Evolutionary conservation across 768 basidiomycete species (phyloP), one percentile per base, ranked within the genome.

Genomic region (Pisolithus orientalis): DNA sequence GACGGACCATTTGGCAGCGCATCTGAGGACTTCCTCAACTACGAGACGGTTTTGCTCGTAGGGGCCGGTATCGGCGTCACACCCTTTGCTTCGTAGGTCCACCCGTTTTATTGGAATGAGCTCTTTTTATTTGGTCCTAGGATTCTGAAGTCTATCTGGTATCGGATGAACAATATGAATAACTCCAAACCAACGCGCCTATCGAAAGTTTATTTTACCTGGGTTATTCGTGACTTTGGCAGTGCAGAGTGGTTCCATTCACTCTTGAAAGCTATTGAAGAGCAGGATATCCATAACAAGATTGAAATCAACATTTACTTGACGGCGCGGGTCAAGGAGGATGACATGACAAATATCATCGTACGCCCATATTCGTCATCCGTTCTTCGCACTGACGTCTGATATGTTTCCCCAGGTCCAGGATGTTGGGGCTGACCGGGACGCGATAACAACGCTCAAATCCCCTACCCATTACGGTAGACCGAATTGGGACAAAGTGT

Each of bases 11-110:
- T 96, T 64, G 94, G 94, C 13, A 85, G 82, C 55, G 92, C 94
- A 8, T 85, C 83, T 39, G 94, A 98, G 67, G 92, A 94, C 65
- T 94, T 89, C 65, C 74, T 90, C 65, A 92, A 91, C 50, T 94
- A 82, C 58, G 93, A 96, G 71, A 88, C 90, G 1, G 78, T 94
- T 34, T 71, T 95, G 31, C 81, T 96, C 38, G 90, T 94, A 44
- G 94, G 92, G 58, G 93, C 89, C 51, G 95, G 94, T 69, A 97
- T 98, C 55, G 94, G 94, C 59, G 93, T 96, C 34, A 96, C 94
- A 0, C 94, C 94, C 3, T 96, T 97, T 61, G 93, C 94, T 49
- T 91, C 89, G 85, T 94, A 64, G 76, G 90, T 66, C 54, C 45
- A 21, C 0, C 40, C 43, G 11, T 40, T 32, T 14, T 25, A 11